Percentiles rank a stretch among this genome's conserved stretches.
phyloP scores from a whole-genome alignment of 2,329 filamentous ascomycete species.

The Xylaria sp. region DNA sequence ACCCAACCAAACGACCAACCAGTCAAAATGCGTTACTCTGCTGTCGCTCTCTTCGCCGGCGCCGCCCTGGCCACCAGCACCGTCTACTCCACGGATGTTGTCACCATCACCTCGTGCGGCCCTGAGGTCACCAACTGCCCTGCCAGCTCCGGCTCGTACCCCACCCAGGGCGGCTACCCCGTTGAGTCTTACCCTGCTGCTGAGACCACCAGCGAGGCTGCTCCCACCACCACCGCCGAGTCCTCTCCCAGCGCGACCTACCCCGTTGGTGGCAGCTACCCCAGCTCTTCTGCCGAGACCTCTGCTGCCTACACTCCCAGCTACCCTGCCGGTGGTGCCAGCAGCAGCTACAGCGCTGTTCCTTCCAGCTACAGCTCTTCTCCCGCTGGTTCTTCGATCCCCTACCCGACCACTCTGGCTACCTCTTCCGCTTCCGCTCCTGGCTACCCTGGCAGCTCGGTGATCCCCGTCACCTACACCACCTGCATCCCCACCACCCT shows the following conservation, averaged over 20 bases:
- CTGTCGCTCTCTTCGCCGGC: constrained; percentile 63
- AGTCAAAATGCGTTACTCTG: constrained; percentile 72
- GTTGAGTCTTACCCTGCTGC: constrained; percentile 40
- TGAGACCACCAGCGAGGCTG: constrained; percentile 29
- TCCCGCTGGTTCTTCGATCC: constrained; percentile 22
- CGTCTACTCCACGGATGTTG: constrained; percentile 68
- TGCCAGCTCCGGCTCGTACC: constrained; percentile 53
- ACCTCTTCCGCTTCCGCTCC: constrained; percentile 47
- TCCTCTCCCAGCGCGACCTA: constrained; percentile 11
- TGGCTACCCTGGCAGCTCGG: constrained; percentile 57
- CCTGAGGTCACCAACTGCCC: constrained; percentile 72
- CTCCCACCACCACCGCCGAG: constrained; percentile 22
- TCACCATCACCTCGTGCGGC: constrained; percentile 71
- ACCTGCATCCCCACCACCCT: constrained; percentile 53
- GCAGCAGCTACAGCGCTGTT: constrained; percentile 12
- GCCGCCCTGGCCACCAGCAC: constrained; percentile 58
- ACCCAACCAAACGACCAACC: constrained; percentile 42
- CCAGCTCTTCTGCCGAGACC: constrained; percentile 1
- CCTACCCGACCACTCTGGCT: constrained; percentile 44
- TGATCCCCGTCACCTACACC: constrained; percentile 54
- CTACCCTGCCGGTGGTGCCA: constrained; percentile 38
- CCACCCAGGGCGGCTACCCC: constrained; percentile 55
- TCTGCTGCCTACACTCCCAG: constrained; percentile 25
- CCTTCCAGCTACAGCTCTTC: constrained; percentile 21
- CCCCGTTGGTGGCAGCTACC: constrained; percentile 16